Base-by-base conservation (phyloP, 371 early-diverging fungal genomes). In the Mucor irregularis region DNA sequence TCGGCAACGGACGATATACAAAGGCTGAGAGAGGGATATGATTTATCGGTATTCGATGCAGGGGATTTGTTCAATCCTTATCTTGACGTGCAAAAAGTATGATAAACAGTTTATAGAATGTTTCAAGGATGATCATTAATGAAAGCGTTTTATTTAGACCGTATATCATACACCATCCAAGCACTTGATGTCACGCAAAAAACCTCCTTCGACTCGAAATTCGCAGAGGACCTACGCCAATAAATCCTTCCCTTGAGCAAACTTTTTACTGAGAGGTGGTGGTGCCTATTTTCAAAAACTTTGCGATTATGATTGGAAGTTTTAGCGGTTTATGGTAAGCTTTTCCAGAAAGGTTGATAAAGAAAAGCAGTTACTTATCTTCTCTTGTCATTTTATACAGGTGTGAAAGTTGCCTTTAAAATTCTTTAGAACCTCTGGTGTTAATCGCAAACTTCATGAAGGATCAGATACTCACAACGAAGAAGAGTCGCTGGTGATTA, bases 401-500 rank as follows among this genome's bases (percentile, higher is more conserved):
- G 40, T 56, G 49, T 14, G 49, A 56, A 11, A 56, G 42, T 25
- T 48, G 3, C 56, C 49, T 0, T 40, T 48, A 21, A 56, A 40
- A 39, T 48, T 48, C 25, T 48, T 42, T 31, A 29, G 49, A 40
- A 42, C 33, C 40, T 48, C 49, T 40, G 49, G 49, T 10, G 40
- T 56, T 4, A 48, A 40, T 17, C 40, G 17, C 16, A 48, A 48
- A 11, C 49, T 48, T 3, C 25, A 5, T 6, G 42, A 49, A 48
- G 56, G 29, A 25, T 33, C 49, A 11, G 24, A 40, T 16, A 33
- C 56, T 30, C n/a, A n/a, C n/a, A 56, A 56, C 25, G 17, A 56
- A 49, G 49, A 40, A 31, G 56, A 56, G 33, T 31, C 56, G n/a
- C n/a, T 56, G 2, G 49, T 49, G 25, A n/a, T 56, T 1, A 56